phyloP scores from a whole-genome alignment of 768 basidiomycete species.

The Amylocystis lapponica region DNA sequence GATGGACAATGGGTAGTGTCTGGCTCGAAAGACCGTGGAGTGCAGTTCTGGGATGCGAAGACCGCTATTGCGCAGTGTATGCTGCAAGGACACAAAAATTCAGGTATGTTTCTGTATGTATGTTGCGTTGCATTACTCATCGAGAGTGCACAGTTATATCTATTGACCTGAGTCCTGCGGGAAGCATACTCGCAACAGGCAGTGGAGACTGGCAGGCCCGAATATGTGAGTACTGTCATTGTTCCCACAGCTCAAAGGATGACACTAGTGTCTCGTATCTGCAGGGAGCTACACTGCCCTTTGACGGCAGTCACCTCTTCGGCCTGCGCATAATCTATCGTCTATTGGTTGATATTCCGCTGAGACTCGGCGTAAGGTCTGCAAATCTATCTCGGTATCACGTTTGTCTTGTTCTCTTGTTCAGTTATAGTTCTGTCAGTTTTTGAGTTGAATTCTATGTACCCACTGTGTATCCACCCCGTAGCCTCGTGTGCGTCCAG shows the following conservation, averaged over 20 bases:
- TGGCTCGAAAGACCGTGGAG: slow-evolving; percentile 92
- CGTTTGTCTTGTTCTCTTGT: too few species aligned
- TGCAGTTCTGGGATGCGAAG: slow-evolving; percentile 89
- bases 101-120: slow-evolving; percentile 36
- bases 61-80: slow-evolving; percentile 82
- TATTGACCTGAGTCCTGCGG: slow-evolving; percentile 60
- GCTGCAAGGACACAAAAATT: slow-evolving; percentile 79
- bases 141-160: slow-evolving; percentile 47
- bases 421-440: too few species aligned
- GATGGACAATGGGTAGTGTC: slow-evolving; percentile 95
- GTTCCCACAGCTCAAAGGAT: not conserved
- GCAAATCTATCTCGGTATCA: too few species aligned
- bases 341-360: too few species aligned
- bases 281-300: slow-evolving; percentile 21
- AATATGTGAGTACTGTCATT: slow-evolving; percentile 45
- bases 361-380: too few species aligned
- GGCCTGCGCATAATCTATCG: too few species aligned
- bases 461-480: too few species aligned
- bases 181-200: slow-evolving; percentile 60
- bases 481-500: too few species aligned
- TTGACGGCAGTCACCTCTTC: too few species aligned
- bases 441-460: too few species aligned
- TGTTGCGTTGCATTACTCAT: not conserved
- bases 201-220: slow-evolving; percentile 68
- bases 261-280: not conserved